Conservation (phyloP, 148 eudicot genomes). For the Dysphania ambrosioides region DNA sequence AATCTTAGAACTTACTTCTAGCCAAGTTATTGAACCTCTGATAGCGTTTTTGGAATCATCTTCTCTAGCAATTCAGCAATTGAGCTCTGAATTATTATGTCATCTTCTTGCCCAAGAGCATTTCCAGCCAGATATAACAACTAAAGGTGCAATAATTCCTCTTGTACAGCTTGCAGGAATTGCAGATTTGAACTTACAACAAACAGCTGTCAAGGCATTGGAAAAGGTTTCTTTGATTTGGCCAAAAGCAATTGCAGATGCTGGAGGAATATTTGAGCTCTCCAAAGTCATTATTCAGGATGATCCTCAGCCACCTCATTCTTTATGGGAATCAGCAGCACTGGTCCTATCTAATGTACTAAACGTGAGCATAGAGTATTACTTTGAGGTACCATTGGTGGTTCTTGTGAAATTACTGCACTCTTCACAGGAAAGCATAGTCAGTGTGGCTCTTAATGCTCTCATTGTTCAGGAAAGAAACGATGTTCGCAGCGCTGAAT, state of each 20-base stretch:
- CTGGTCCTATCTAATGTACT: constrained; percentile 59
- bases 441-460: constrained; percentile 56
- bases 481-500: constrained; percentile 54
- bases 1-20: constrained; percentile 55
- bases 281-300: constrained; percentile 71
- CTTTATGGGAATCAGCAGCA: constrained; percentile 77
- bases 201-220: constrained; percentile 70
- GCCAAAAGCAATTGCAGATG: constrained; percentile 81
- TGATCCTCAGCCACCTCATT: constrained; percentile 61
- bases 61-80: constrained; percentile 74
- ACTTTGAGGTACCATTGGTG: constrained; percentile 54
- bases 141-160: constrained; percentile 60
- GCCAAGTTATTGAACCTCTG: constrained; percentile 69
- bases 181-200: constrained; percentile 63
- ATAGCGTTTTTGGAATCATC: constrained; percentile 67
- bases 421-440: constrained; percentile 49
- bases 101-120: constrained; percentile 76
- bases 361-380: constrained; percentile 46
- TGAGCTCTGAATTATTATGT: constrained; percentile 63
- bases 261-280: constrained; percentile 71
- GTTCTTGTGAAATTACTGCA: constrained; percentile 71
- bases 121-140: constrained; percentile 67
- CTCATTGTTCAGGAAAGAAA: constrained; percentile 53
- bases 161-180: constrained; percentile 74
- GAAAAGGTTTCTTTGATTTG: constrained; percentile 61